Conservation (phyloP, 345 rosid genomes). For the Combretum micranthum region DNA sequence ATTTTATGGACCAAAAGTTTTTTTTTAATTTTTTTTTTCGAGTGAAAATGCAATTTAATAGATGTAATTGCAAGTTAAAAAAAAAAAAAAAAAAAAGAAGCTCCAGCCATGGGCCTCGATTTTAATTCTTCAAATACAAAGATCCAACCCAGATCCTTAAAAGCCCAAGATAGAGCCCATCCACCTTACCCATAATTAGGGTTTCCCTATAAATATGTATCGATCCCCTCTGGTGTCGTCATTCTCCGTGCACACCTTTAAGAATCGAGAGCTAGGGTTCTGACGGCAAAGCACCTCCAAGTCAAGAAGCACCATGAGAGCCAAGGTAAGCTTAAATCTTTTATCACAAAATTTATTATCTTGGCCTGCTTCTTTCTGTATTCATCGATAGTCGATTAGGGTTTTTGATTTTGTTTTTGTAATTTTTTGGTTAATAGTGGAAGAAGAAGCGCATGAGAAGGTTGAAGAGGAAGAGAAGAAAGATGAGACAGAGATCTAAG, state of each 20-base stretch:
- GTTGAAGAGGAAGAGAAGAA: constrained; percentile 28
- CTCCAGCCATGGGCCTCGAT: too few species aligned
- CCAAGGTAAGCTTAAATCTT: constrained; percentile 2
- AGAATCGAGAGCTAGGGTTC: background rate
- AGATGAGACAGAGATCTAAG: constrained; percentile 27
- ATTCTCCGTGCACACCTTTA: background rate
- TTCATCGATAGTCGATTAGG: background rate
- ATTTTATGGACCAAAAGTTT: too few species aligned
- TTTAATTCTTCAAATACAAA: too few species aligned
- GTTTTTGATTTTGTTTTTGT: background rate
- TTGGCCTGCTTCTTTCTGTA: background rate
- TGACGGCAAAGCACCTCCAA: background rate
- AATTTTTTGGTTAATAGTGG: constrained; percentile 11
- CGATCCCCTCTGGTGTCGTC: background rate
- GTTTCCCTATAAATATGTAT: background rate
- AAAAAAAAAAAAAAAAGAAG: too few species aligned
- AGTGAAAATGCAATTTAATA: too few species aligned
- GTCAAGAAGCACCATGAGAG: background rate
- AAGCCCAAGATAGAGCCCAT: too few species aligned
- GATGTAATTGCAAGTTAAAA: too few species aligned
- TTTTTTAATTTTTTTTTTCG: too few species aligned
- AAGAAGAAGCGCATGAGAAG: constrained; percentile 28
- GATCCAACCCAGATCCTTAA: too few species aligned
- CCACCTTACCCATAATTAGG: background rate
- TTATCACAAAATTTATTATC: too few species aligned